These are phyloP conservation scores for Fusarium sp. DNA, from an alignment of 2,329 filamentous ascomycete genomes.

Conservation along the genomic window DNA sequence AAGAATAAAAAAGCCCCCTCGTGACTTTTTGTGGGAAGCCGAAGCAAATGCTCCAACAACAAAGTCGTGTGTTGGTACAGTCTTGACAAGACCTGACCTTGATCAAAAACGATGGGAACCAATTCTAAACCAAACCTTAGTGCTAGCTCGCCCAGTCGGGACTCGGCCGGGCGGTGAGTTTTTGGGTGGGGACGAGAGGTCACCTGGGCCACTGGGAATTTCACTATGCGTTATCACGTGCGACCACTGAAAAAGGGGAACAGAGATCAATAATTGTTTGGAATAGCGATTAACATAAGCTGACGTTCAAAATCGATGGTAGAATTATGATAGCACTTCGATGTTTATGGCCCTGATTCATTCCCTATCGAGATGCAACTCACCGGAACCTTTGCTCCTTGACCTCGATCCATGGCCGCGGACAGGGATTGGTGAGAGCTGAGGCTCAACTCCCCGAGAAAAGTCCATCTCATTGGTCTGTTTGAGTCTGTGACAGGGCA, in stretches of 20 bases:
- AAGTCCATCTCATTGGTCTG: conserved; percentile 14
- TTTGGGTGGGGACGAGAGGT: conserved; percentile 43
- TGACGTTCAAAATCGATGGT: neutral
- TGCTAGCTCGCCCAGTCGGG: conserved; percentile 33
- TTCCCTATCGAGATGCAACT: neutral
- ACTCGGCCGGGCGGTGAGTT: conserved; percentile 45
- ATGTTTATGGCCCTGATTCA: neutral
- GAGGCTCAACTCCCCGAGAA: conserved; percentile 22
- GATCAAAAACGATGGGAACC: conserved; percentile 2
- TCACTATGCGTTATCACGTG: conserved; percentile 42
- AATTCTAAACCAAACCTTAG: conserved; percentile 17
- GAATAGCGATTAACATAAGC: neutral
- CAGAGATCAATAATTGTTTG: neutral
- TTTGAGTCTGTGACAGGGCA: neutral
- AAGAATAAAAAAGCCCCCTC: conserved; percentile 12
- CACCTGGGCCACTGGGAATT: conserved; percentile 45
- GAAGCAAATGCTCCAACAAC: conserved; percentile 37
- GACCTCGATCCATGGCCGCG: neutral
- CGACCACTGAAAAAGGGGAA: neutral
- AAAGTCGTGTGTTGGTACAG: conserved; percentile 17
- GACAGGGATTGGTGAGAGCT: conserved; percentile 18
- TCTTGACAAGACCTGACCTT: neutral
- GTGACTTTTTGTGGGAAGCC: conserved; percentile 16
- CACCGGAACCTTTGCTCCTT: conserved; percentile 30
- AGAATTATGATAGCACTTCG: conserved; percentile 16